These are phyloP conservation scores for Populus pruinosa DNA, from an alignment of 345 rosid genomes.

Conservation along the genomic window DNA sequence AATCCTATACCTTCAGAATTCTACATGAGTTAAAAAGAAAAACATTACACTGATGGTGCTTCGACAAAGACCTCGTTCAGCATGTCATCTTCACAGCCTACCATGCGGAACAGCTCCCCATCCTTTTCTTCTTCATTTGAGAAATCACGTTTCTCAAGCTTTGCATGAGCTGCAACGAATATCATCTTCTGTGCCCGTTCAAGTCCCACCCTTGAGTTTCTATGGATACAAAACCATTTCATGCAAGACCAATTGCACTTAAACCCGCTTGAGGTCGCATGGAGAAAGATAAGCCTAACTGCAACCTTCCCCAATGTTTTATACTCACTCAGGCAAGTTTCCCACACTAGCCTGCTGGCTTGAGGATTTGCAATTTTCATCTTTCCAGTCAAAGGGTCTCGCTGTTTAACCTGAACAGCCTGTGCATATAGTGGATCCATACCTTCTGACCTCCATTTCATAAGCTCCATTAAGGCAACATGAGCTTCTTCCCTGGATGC, in stretches of 20 bases:
- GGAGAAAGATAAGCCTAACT: slow-evolving; percentile 52
- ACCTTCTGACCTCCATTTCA: slow-evolving; percentile 68
- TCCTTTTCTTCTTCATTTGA: slow-evolving; percentile 51
- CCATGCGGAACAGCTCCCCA: slow-evolving; percentile 36
- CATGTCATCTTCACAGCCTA: slow-evolving; percentile 43
- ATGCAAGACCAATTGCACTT: slow-evolving; percentile 44
- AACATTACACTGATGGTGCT: slow-evolving; percentile 43
- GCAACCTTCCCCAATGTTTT: slow-evolving; percentile 53
- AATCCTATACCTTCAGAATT: slow-evolving; percentile 31
- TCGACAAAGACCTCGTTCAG: slow-evolving; percentile 42
- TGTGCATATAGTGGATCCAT: slow-evolving; percentile 55
- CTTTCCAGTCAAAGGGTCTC: slow-evolving; percentile 51
- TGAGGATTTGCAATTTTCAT: slow-evolving; percentile 60
- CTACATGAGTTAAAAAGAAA: slow-evolving; percentile 35
- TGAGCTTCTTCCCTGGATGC: slow-evolving; percentile 54
- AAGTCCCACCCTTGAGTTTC: slow-evolving; percentile 35
- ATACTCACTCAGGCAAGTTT: slow-evolving; percentile 53
- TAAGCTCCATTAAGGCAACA: slow-evolving; percentile 54
- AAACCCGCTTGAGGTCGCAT: slow-evolving; percentile 50
- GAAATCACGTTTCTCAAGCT: slow-evolving; percentile 46
- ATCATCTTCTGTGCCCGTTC: slow-evolving; percentile 58
- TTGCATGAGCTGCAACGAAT: slow-evolving; percentile 55
- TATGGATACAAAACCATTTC: slow-evolving; percentile 40
- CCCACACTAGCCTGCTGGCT: slow-evolving; percentile 63
- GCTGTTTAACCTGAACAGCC: slow-evolving; percentile 58